A percentile compares a stretch with the other conserved stretches of the same genome.
These are phyloP conservation scores for Pueraria montana DNA, from an alignment of 306 rosid species.

Conservation along the genomic window DNA sequence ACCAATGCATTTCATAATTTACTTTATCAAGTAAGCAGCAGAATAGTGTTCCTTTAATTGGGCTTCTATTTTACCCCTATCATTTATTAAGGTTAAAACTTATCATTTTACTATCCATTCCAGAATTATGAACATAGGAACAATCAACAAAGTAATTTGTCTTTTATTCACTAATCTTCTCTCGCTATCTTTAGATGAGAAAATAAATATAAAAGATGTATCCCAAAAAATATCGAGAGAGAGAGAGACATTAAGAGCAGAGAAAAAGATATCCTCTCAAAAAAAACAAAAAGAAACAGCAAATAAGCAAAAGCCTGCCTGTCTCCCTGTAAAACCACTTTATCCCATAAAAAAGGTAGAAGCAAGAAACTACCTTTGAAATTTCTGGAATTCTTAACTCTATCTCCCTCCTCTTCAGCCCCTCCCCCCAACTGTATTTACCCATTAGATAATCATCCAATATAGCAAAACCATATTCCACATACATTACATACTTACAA, in stretches of 20 bases:
- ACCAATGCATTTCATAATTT: neutral
- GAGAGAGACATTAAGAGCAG: neutral
- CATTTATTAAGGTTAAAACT: neutral
- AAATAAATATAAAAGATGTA: neutral
- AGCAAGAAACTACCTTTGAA: neutral
- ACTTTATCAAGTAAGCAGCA: neutral
- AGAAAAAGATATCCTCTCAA: neutral
- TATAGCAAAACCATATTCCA: slow-evolving; percentile 19
- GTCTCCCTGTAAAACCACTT: neutral
- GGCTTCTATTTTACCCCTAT: neutral
- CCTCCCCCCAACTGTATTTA: neutral
- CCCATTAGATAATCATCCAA: neutral
- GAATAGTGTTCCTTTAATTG: neutral
- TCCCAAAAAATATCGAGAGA: neutral
- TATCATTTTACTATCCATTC: neutral
- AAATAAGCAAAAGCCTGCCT: neutral
- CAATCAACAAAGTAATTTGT: neutral
- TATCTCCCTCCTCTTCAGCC: neutral
- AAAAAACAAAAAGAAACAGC: neutral
- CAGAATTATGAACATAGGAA: neutral
- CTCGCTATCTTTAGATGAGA: neutral
- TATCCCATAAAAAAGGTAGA: neutral
- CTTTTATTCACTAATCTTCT: neutral
- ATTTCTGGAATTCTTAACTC: neutral
- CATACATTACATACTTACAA: neutral